phyloP scores from a whole-genome alignment of 2,329 filamentous ascomycete species.

The Sarocladium kiliense region DNA sequence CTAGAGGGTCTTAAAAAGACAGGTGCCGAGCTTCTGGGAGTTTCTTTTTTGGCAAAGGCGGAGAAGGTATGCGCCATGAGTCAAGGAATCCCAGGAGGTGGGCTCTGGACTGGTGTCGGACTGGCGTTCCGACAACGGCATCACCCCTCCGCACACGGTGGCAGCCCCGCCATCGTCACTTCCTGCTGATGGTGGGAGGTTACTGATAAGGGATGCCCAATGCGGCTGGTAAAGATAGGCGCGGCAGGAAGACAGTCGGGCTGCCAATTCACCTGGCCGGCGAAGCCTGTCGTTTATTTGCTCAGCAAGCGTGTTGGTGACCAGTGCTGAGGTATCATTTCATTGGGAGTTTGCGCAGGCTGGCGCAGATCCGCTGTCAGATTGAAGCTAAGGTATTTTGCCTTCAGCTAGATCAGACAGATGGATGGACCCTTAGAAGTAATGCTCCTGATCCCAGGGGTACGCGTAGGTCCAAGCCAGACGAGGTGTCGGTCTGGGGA shows the following conservation, averaged over 20 bases:
- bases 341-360: too few species aligned
- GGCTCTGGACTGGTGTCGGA: constrained; percentile 3
- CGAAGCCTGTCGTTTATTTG: background rate
- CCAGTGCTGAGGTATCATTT: too few species aligned
- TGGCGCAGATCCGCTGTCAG: too few species aligned
- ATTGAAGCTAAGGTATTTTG: too few species aligned
- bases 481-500: too few species aligned
- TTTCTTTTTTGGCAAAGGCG: background rate
- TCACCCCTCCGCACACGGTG: constrained; percentile 4
- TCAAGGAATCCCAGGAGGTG: constrained; percentile 2
- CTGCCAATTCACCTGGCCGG: background rate
- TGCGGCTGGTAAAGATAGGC: background rate
- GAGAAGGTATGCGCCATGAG: constrained; percentile 3
- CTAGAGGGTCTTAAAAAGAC: background rate
- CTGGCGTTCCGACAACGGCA: constrained; percentile 6
- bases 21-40: constrained; percentile 5
- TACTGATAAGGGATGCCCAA: background rate
- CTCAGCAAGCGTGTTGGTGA: too few species aligned
- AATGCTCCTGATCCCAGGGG: too few species aligned
- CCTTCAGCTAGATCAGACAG: too few species aligned
- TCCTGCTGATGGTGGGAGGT: background rate
- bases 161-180: constrained; percentile 4
- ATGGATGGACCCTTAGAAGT: too few species aligned
- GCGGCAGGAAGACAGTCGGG: background rate
- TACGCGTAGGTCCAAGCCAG: too few species aligned